Conservation (phyloP, 345 rosid species). For the Lagerstroemia speciosa region DNA sequence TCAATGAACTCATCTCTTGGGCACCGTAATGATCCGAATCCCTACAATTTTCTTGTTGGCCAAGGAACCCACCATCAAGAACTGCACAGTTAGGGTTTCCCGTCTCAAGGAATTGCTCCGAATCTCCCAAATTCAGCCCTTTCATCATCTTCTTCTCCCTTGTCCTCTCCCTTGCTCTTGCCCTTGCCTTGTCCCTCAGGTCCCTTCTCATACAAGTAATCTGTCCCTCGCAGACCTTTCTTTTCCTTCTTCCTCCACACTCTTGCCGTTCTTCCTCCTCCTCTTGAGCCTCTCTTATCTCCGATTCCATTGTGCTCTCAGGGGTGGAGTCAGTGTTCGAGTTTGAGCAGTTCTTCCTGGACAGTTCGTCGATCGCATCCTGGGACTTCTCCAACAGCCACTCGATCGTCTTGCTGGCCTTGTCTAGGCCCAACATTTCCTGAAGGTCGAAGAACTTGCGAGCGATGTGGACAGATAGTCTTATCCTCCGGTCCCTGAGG, state of each 20-base stretch:
- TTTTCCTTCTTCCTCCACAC: constrained; percentile 56
- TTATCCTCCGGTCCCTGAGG: constrained; percentile 73
- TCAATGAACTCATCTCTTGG: background rate
- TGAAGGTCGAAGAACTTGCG: constrained; percentile 64
- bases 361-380: constrained; percentile 44
- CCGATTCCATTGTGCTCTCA: constrained; percentile 3
- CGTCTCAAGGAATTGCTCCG: background rate
- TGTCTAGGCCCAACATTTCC: constrained; percentile 68
- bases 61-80: constrained; percentile 2
- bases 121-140: background rate
- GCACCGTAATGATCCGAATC: background rate
- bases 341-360: background rate
- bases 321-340: background rate
- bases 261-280: constrained; percentile 52
- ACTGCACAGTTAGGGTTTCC: background rate
- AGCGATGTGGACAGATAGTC: constrained; percentile 71
- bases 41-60: background rate
- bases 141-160: constrained; percentile 1
- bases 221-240: constrained; percentile 11
- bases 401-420: constrained; percentile 75
- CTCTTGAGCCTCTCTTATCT: constrained; percentile 21
- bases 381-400: constrained; percentile 64
- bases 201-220: background rate
- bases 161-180: constrained; percentile 5
- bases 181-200: background rate